Percentiles rank a stretch among this genome's conserved stretches.
Evolutionary conservation across 306 rosid species (phyloP).

Genomic region (Hylodesmum podocarpum): DNA sequence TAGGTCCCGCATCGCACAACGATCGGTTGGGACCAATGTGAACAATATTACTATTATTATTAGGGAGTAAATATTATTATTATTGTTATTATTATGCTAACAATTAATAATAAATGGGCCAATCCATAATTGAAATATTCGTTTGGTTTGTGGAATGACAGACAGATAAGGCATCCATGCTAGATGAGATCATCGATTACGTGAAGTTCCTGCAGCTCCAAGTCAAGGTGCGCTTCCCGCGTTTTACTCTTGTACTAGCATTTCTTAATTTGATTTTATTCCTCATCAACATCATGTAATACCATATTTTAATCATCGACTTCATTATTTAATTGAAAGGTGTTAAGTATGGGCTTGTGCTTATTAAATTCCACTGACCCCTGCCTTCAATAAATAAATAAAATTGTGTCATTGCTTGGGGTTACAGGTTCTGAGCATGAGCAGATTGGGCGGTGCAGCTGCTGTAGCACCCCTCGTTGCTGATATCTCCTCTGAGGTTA

Average conservation of each 20-base stretch:
- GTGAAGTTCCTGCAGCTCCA: conserved; percentile 94
- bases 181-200: conserved; percentile 95
- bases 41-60: background rate
- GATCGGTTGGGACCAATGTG: background rate
- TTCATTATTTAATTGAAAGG: background rate
- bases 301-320: background rate
- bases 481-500: conserved; percentile 75
- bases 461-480: conserved; percentile 83
- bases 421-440: conserved; percentile 91
- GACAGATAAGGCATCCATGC: conserved; percentile 97
- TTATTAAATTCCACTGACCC: conserved; percentile 13
- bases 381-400: background rate
- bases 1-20: background rate
- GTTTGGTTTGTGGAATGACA: conserved; percentile 58
- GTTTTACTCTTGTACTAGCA: background rate
- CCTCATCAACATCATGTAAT: background rate
- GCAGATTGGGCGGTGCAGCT: conserved; percentile 94
- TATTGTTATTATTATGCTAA: background rate
- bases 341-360: conserved; percentile 9
- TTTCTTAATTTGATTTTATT: background rate
- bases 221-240: conserved; percentile 68
- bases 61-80: background rate
- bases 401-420: background rate
- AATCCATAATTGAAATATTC: conserved; percentile 23
- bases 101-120: background rate